Base-by-base conservation (phyloP, 2,329 filamentous ascomycete species). In the Venturia asperata region DNA sequence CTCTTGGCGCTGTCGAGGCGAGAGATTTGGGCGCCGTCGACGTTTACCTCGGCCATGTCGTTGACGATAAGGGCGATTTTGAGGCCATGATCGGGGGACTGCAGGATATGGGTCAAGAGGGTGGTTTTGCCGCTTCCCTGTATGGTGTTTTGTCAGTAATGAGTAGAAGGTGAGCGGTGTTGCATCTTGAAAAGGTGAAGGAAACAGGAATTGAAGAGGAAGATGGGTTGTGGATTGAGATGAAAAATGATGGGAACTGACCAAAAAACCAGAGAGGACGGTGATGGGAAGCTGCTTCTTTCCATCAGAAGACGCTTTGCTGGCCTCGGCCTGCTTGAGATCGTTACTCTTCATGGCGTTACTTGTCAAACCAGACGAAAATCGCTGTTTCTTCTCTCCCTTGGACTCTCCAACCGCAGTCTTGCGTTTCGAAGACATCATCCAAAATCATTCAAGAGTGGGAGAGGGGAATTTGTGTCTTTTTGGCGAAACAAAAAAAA, bases 21-120 rank as follows among this genome's bases (percentile, higher is more conserved):
- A 19, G 82, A 81, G 56, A 88, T 83, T 0, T 87, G 75, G 5
- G 84, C 80, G 0, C 85, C 86, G 66, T 89, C 86, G 68, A 89
- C 83, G 68, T 89, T 89, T 62, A 88, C 69, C 1, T 72, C 69
- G 0, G 73, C 77, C 75, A 90, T 89, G 67, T 90, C 88, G 68
- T 91, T 90, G 45, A 91, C 87, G 27, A 90, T 87, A 17, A 90
- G 84, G 0, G 87, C 88, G 66, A 91, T 88, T 1, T 82, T 81
- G 10, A 90, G 78, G 0, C 87, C 85, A 73, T 90, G 87, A 4
- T 88, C 80, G 1, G 76, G 74, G 0, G 83, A 85, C 43, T 82
- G 82, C 5, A 90, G 81, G 62, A 90, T 87, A 67, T 89, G 84
- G 67, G 88, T 83, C 0, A 90, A 79, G 0, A 90, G 79, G 0